phyloP scores from a whole-genome alignment of 495 filamentous ascomycete genomes.

The Rhypophila decipiens region DNA sequence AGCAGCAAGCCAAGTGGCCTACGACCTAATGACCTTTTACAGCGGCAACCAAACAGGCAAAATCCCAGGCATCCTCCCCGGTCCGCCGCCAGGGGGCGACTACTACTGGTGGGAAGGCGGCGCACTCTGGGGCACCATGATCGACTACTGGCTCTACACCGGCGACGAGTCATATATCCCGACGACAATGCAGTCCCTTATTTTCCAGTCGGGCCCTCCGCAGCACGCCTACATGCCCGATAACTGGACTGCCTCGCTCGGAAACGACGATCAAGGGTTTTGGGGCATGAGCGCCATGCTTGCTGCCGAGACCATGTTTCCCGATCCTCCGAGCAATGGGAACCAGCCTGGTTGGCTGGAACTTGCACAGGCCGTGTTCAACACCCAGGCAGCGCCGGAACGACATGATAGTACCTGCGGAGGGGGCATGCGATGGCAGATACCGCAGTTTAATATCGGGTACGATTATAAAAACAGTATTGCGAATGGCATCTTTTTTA shows the following conservation, averaged over 20 bases:
- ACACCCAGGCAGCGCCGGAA: constrained; percentile 53
- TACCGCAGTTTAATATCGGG: constrained; percentile 61
- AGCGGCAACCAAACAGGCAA: constrained; percentile 51
- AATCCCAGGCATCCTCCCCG: constrained; percentile 57
- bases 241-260: constrained; percentile 62
- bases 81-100: constrained; percentile 32
- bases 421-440: constrained; percentile 75
- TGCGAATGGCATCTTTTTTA: constrained; percentile 75
- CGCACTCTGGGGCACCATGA: constrained; percentile 41
- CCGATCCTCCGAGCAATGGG: constrained; percentile 45
- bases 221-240: constrained; percentile 53
- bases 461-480: constrained; percentile 71
- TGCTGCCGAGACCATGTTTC: constrained; percentile 62
- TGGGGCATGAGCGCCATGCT: constrained; percentile 69
- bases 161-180: constrained; percentile 59
- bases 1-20: constrained; percentile 53
- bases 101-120: constrained; percentile 50
- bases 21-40: constrained; percentile 58
- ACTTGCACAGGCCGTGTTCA: constrained; percentile 65
- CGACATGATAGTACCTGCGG: constrained; percentile 51
- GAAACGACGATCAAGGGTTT: constrained; percentile 74
- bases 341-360: constrained; percentile 63
- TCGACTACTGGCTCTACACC: constrained; percentile 64
- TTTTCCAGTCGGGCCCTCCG: constrained; percentile 50
- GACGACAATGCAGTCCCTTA: constrained; percentile 47